Evolutionary conservation across 2,329 filamentous ascomycete genomes (phyloP).

Genomic region (Hypoxylon sp.): DNA sequence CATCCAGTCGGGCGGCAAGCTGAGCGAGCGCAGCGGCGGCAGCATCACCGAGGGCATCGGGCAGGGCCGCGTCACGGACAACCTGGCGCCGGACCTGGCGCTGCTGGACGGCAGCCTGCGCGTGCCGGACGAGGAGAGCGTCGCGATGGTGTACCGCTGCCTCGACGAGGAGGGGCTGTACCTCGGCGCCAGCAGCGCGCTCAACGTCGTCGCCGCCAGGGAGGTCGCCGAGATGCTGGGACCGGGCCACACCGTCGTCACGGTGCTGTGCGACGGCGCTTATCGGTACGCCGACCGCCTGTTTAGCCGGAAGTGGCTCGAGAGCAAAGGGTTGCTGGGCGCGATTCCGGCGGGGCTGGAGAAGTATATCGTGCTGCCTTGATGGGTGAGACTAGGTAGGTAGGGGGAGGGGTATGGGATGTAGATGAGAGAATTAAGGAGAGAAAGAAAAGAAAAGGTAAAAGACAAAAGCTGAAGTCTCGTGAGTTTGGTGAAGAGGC

Average conservation of each 20-base stretch:
- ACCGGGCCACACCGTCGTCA: slow-evolving; percentile 90
- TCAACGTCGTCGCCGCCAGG: slow-evolving; percentile 96
- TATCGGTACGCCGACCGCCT: slow-evolving; percentile 95
- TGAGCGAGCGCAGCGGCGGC: slow-evolving; percentile 83
- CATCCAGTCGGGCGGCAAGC: slow-evolving; percentile 84
- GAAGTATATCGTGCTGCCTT: slow-evolving; percentile 95
- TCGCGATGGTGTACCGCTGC: slow-evolving; percentile 97
- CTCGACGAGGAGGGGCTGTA: slow-evolving; percentile 97
- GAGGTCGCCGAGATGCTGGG: slow-evolving; percentile 93
- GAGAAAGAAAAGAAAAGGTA: not conserved
- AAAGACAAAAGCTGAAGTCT: not conserved
- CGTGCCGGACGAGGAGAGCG: slow-evolving; percentile 92
- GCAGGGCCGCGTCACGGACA: slow-evolving; percentile 96
- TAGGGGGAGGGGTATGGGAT: no score
- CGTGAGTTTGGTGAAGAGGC: slow-evolving; percentile 6
- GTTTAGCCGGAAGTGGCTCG: slow-evolving; percentile 92
- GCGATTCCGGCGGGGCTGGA: slow-evolving; percentile 87
- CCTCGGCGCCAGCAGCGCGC: slow-evolving; percentile 89
- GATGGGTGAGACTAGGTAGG: no score
- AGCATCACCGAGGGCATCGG: slow-evolving; percentile 99
- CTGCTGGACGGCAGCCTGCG: slow-evolving; percentile 86
- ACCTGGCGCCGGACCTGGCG: slow-evolving; percentile 85
- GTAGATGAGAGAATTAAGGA: not conserved
- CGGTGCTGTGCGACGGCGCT: slow-evolving; percentile 94
- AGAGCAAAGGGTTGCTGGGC: slow-evolving; percentile 83